Conservation (phyloP, 371 early-diverging fungal genomes). For the Mucor lusitanicus region DNA sequence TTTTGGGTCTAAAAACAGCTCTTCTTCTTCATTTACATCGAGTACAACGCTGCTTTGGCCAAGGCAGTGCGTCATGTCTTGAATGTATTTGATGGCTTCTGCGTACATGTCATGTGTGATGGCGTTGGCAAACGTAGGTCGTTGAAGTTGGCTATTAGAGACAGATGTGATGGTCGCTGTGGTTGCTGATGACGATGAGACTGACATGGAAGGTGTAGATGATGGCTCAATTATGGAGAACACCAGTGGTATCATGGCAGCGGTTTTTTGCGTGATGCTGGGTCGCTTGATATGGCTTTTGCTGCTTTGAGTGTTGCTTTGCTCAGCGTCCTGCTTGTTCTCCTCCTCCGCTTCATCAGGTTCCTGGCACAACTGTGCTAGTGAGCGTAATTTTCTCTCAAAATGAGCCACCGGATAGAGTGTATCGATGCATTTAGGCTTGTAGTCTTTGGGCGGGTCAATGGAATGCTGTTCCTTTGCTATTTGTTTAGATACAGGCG, state of each 20-base stretch:
- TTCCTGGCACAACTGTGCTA: slow-evolving; percentile 46
- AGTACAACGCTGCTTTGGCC: slow-evolving; percentile 35
- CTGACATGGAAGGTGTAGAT: not conserved
- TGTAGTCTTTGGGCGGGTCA: slow-evolving; percentile 3
- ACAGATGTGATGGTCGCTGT: not conserved
- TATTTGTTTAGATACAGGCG: not conserved
- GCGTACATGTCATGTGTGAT: slow-evolving; percentile 44
- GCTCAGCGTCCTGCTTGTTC: not conserved
- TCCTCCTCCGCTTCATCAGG: slow-evolving; percentile 16
- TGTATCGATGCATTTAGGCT: slow-evolving; percentile 45
- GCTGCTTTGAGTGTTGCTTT: not conserved
- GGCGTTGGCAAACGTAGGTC: slow-evolving; percentile 19
- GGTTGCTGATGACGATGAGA: not conserved
- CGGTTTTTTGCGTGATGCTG: slow-evolving; percentile 8
- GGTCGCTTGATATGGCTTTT: not conserved
- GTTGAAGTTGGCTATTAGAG: not conserved
- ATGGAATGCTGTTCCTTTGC: not conserved
- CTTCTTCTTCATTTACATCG: slow-evolving; percentile 36
- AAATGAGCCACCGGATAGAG: slow-evolving; percentile 45
- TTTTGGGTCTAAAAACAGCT: slow-evolving; percentile 25
- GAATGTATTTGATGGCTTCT: slow-evolving; percentile 34
- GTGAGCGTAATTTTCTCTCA: slow-evolving; percentile 42
- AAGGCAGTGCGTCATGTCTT: slow-evolving; percentile 29
- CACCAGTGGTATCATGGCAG: slow-evolving; percentile 34
- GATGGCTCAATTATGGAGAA: slow-evolving; percentile 32